Percentiles rank a stretch among this genome's conserved stretches.
Evolutionary conservation across 2,329 filamentous ascomycete genomes (phyloP).

Genomic region (Cladorrhinum sp.): DNA sequence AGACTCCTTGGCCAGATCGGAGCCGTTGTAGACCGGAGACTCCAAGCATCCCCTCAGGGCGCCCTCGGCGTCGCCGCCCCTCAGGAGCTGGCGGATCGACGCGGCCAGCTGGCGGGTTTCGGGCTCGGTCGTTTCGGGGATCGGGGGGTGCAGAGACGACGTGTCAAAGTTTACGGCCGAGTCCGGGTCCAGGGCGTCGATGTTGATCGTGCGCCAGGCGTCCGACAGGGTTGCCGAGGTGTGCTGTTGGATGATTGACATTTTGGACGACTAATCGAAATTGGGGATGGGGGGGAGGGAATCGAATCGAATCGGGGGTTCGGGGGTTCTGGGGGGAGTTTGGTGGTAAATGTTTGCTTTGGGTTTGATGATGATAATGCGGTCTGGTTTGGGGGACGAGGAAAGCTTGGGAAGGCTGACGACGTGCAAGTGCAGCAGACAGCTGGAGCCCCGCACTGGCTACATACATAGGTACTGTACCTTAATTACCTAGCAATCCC

Average conservation of each 20-base stretch:
- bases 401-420: background rate
- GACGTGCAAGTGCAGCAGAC: too few relatives aligned
- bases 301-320: too few relatives aligned
- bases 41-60: conserved; percentile 82
- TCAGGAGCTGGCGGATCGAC: conserved; percentile 83
- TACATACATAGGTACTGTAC: too few relatives aligned
- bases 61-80: conserved; percentile 83
- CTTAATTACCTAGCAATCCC: too few relatives aligned
- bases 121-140: conserved; percentile 68
- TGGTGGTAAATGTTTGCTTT: background rate
- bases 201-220: conserved; percentile 85
- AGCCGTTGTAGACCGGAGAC: conserved; percentile 71
- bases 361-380: background rate
- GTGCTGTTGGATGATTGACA: conserved; percentile 68
- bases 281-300: background rate
- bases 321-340: background rate
- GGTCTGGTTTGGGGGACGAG: background rate
- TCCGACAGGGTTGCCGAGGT: conserved; percentile 58
- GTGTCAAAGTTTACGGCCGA: conserved; percentile 89
- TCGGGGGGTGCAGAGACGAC: conserved; percentile 73
- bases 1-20: conserved; percentile 64
- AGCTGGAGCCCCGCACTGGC: too few relatives aligned
- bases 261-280: conserved; percentile 29
- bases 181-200: conserved; percentile 87
- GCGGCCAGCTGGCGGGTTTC: conserved; percentile 74